Base-by-base conservation (phyloP, 345 rosid genomes). In the Barbarea vulgaris region DNA sequence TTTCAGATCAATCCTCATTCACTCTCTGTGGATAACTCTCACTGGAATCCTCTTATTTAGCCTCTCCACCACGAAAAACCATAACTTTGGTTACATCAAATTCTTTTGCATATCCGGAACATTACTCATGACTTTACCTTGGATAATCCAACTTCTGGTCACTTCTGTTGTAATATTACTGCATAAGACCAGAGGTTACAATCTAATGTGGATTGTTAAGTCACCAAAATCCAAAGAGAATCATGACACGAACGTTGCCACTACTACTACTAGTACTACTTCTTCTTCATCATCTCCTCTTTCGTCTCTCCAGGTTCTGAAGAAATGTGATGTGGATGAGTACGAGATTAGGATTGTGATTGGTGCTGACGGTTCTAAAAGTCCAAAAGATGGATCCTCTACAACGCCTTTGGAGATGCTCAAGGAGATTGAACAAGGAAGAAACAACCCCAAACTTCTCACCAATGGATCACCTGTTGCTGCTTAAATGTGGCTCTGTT, bases 11-110 rank as follows among this genome's bases (percentile, higher is more conserved):
- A 50, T 78, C 25, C 22, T 78, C 34, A 15, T 53, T 41, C 58
- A 71, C 13, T 78, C 81, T 66, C 58, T 72, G 0, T 78, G 77
- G 77, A 67, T 63, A 11, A 78, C 81, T 52, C 77, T 78, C 28
- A 63, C 68, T 11, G 81, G 81, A 31, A 66, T 66, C 47, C 77
- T 72, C 51, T 54, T 78, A 33, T 78, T 78, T 64, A 46, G 19
- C 27, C 19, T 78, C 24, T 41, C 81, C 56, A 66, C 81, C 77
- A 39, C 19, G 12, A 42, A 67, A 37, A 41, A 27, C 10, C 74
- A 59, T 18, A 72, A 52, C 44, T 64, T 72, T 27, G 64, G 67
- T 58, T 78, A 66, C 63, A 48, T 67, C 73, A 72, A 59, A 8
- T 72, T 78, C 64, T 72, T 78, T 59, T 66, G 74, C 1, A 4